Evolutionary conservation across 345 rosid genomes (phyloP).

Genomic region (Tarenaya hassleriana): DNA sequence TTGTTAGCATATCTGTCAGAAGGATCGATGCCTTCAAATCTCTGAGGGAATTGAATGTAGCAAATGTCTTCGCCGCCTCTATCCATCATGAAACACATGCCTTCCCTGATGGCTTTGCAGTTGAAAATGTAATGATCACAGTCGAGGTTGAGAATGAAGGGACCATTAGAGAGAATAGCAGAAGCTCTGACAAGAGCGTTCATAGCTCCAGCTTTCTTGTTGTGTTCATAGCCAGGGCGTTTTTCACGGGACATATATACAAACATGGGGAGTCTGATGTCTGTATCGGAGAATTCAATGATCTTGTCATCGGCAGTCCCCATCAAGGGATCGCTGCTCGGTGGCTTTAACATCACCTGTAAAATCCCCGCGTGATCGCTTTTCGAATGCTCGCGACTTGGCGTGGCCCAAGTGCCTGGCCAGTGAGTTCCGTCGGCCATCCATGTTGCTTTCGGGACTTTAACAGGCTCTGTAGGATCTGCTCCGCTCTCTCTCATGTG

Average conservation of each 20-base stretch:
- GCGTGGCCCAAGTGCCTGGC: slow-evolving; percentile 75
- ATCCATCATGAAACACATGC: slow-evolving; percentile 99
- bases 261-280: slow-evolving; percentile 85
- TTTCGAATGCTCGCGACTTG: slow-evolving; percentile 65
- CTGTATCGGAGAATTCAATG: slow-evolving; percentile 64
- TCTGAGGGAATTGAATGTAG: slow-evolving; percentile 90
- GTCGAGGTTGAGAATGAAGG: slow-evolving; percentile 88
- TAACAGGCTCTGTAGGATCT: slow-evolving; percentile 62
- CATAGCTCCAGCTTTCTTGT: slow-evolving; percentile 99
- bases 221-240: slow-evolving; percentile 89
- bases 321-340: slow-evolving; percentile 58
- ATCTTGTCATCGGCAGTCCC: slow-evolving; percentile 63
- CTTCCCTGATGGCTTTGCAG: slow-evolving; percentile 83
- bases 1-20: slow-evolving; percentile 91
- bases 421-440: slow-evolving; percentile 99
- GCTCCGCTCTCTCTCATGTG: slow-evolving; percentile 71
- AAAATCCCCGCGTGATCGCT: slow-evolving; percentile 95
- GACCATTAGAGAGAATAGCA: slow-evolving; percentile 84
- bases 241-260: slow-evolving; percentile 88
- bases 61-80: slow-evolving; percentile 84
- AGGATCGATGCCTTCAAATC: slow-evolving; percentile 98
- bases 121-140: slow-evolving; percentile 95
- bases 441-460: slow-evolving; percentile 84
- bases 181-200: slow-evolving; percentile 82
- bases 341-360: slow-evolving; percentile 92